Base-by-base conservation (phyloP, 2,329 filamentous ascomycete species). In the Ascomycota sp. region DNA sequence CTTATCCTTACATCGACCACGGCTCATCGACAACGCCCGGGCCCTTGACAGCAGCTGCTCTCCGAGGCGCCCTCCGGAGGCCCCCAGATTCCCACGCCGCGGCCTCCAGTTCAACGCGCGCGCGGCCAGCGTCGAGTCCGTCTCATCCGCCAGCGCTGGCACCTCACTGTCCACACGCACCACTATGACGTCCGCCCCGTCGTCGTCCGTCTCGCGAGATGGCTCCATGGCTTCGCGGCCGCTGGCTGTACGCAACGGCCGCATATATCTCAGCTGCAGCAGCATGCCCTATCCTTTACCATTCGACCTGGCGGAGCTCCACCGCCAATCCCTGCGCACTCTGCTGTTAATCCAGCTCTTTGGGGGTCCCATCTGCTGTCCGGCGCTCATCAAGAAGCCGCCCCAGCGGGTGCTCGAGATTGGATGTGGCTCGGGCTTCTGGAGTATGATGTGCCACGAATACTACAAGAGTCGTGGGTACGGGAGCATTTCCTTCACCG, bases 381-480 rank as follows among this genome's bases (percentile, higher is more conserved):
- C 76, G 1, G 61, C 62, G 25, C 64, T 81, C 35, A 57, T 64
- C 30, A 64, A 69, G 40, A 69, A 70, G 32, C 73, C 79, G 13
- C 84, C 84, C 0, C 66, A 65, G 44, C 74, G 72, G 41, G 76
- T 95, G 25, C 63, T 95, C 21, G 86, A 95, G 48, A 56, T 93
- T 27, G 83, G 75, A 25, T 95, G 86, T 52, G 84, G 84, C 12
- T 77, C 77, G 13, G 86, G 72, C 21, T 79, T 91, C 49, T 93
- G 84, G 84, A 84, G 79, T 44, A 76, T 79, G 54, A 73, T 82
- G 60, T 91, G 81, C 51, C 77, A 92, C 51, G 71, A 80, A 27
- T 77, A 80, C 53, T 81, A 84, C 48, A 63, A 67, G 36, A 64
- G 69, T 33, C 62, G 68, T 36, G 81, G 81, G 10, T 66, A 77